Evolutionary conservation across 2,329 filamentous ascomycete genomes (phyloP).

Genomic region (Cylindrodendrum hubeiense): DNA sequence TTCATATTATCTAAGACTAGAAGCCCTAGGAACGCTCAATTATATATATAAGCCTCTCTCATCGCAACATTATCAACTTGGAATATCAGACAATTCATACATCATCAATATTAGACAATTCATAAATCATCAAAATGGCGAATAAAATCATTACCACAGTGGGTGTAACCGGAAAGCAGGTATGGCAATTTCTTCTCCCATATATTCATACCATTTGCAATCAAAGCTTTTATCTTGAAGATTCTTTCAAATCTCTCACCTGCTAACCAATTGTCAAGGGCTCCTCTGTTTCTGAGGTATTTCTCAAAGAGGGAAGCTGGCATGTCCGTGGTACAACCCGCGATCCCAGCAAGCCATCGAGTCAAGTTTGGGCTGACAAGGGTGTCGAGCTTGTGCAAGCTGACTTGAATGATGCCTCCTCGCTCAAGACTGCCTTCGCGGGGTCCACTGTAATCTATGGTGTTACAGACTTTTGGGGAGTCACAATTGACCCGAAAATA

Average conservation of each 20-base stretch:
- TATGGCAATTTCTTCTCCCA: not conserved
- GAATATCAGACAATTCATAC: not conserved
- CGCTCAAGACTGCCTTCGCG: slow-evolving; percentile 10
- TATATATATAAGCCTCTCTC: too few relatives aligned
- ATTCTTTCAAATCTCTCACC: too few relatives aligned
- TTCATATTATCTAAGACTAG: too few relatives aligned
- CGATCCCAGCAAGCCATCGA: not conserved
- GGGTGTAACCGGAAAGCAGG: not conserved
- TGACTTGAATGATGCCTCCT: slow-evolving; percentile 1
- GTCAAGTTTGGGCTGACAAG: not conserved
- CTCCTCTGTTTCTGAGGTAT: not conserved
- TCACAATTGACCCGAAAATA: not conserved
- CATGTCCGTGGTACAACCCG: slow-evolving; percentile 8
- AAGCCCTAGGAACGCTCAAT: too few relatives aligned
- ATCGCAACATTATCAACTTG: not conserved
- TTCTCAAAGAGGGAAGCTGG: not conserved
- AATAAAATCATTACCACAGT: not conserved
- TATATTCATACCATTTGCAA: too few relatives aligned
- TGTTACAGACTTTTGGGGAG: slow-evolving; percentile 10
- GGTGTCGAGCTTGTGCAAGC: slow-evolving; percentile 15
- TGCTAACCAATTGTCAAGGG: too few relatives aligned
- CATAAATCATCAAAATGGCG: too few relatives aligned
- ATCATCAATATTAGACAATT: not conserved
- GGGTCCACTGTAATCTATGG: slow-evolving; percentile 7
- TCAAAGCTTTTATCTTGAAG: too few relatives aligned